phyloP scores from a whole-genome alignment of 1,284 basidiomycete species.

The Cryptococcus sp. region DNA sequence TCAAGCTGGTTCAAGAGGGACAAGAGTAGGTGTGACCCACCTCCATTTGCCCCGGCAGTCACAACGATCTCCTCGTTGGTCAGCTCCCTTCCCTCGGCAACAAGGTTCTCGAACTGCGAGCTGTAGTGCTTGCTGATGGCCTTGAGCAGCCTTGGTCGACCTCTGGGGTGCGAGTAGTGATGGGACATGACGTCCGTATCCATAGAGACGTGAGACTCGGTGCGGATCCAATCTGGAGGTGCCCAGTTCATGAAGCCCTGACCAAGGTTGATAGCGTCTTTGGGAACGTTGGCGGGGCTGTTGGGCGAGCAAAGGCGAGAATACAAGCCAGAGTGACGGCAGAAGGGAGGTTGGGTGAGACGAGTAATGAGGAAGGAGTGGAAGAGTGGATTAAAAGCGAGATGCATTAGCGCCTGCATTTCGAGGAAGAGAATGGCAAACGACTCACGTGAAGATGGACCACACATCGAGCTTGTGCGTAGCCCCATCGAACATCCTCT shows the following conservation, averaged over 20 bases:
- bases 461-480: conserved; percentile 73
- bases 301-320: not conserved
- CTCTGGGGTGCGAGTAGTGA: conserved; percentile 90
- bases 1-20: too few species aligned
- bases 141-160: conserved; percentile 77
- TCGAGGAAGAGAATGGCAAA: too few species aligned
- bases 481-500: conserved; percentile 50
- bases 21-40: conserved; percentile 53
- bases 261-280: conserved; percentile 86
- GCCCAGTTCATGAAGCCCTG: conserved; percentile 87
- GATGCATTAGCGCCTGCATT: too few species aligned
- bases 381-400: not conserved
- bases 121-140: conserved; percentile 80
- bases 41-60: conserved; percentile 94
- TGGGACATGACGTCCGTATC: conserved; percentile 66
- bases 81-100: conserved; percentile 63
- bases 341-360: too few species aligned
- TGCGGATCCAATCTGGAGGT: conserved; percentile 79
- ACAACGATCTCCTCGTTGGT: conserved; percentile 90
- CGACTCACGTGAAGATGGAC: conserved; percentile 83
- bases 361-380: not conserved
- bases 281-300: conserved; percentile 79
- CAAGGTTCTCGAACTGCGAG: conserved; percentile 61
- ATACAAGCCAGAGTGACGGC: not conserved
- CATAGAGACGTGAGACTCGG: conserved; percentile 74